Conservation (phyloP, 176 grass and related monocot genomes). For the Microstegium vimineum region DNA sequence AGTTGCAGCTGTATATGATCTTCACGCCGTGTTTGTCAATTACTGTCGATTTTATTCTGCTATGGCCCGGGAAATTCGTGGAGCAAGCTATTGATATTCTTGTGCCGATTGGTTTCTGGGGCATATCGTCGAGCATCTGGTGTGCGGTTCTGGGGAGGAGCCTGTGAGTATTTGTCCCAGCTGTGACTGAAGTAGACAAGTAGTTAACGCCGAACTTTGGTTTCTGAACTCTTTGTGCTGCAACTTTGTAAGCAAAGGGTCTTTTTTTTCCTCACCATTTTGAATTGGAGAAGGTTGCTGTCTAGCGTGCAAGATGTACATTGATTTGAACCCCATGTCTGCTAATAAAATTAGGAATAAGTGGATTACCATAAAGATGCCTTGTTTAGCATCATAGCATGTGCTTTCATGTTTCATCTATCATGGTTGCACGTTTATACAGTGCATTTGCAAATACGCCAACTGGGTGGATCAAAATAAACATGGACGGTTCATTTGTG, state of each 20-base stretch:
- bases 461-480: no score
- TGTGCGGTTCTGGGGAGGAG: not conserved
- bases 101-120: not conserved
- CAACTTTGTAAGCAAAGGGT: not conserved
- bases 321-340: not conserved
- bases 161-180: not conserved
- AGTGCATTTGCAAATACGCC: no score
- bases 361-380: not conserved
- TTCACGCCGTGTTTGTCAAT: not conserved
- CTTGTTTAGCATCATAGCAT: no score
- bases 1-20: not conserved
- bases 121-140: not conserved
- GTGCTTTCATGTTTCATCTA: not conserved
- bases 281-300: no score
- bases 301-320: no score
- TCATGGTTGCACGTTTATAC: not conserved
- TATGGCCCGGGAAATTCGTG: not conserved
- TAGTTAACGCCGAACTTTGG: not conserved
- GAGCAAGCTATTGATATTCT: not conserved
- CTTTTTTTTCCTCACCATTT: no score
- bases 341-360: not conserved
- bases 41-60: not conserved
- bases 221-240: not conserved
- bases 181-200: not conserved
- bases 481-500: no score